Evolutionary conservation across 345 rosid genomes (phyloP), one percentile per base, ranked within the genome.

Genomic region (Euphorbia pulcherrima): DNA sequence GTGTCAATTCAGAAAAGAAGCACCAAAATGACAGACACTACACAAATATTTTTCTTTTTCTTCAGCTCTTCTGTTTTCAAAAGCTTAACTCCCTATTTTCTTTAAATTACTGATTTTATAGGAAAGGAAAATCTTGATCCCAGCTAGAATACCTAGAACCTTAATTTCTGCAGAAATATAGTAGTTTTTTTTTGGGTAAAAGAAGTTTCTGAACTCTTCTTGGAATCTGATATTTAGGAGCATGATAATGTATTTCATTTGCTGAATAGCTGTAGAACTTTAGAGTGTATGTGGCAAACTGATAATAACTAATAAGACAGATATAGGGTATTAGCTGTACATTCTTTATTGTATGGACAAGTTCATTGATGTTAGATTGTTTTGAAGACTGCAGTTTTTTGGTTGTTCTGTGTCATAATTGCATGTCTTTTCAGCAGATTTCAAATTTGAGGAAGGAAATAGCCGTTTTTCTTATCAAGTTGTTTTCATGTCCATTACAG

Each of bases 401-500:
- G 29, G 14, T 54, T 47, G 59, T 67, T 24, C 12, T 29, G 44
- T 35, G 17, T 18, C 37, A 54, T 17, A 27, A 13, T 55, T 6
- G n/a, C 17, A 17, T 16, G 30, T 27, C 50, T 68, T 57, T 54
- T 44, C 62, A 26, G 48, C 71, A 40, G n/a, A 68, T 26, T 2
- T 46, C 18, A 23, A 17, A 24, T 28, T 23, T 21, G 52, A 30
- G 20, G 21, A 13, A 18, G 48, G 54, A 39, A 68, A 18, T 14
- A 4, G 46, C 13, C 13, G 53, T 9, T 18, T 27, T 68, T 44
- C 61, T 23, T 46, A 29, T 66, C 17, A 60, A 44, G 51, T 74
- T 54, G 37, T 53, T 46, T 35, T 58, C 5, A 48, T 65, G 35
- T 64, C 68, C 56, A 8, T 44, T 67, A 74, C 96, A 93, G 98